Conservation (phyloP, 805 yeast genomes). For the Candida taoyuanica region DNA sequence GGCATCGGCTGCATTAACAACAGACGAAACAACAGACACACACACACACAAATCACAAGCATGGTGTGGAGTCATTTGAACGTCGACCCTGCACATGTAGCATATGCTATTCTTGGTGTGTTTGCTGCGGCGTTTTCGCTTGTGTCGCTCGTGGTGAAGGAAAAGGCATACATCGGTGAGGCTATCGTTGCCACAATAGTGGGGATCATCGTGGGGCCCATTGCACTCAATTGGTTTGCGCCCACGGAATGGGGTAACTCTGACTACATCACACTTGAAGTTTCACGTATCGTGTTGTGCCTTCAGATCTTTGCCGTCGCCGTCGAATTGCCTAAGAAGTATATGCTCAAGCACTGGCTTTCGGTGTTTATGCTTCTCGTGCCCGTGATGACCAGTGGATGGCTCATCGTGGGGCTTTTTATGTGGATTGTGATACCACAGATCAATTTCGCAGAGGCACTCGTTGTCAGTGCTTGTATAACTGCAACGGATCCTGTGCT, state of each 20-base stretch:
- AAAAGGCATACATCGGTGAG: conserved; percentile 81
- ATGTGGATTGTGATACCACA: conserved; percentile 75
- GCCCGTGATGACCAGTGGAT: conserved; percentile 88
- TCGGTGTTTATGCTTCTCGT: conserved; percentile 70
- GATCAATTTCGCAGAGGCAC: conserved; percentile 63
- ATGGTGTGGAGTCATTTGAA: conserved; percentile 17
- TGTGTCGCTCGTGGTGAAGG: conserved; percentile 77
- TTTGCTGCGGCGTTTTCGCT: conserved; percentile 78
- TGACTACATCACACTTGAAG: conserved; percentile 76
- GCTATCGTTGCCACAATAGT: conserved; percentile 84
- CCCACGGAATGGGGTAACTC: conserved; percentile 85
- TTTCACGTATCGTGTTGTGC: conserved; percentile 76
- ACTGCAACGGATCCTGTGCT: conserved; percentile 95
- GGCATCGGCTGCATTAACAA: background rate
- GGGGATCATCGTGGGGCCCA: conserved; percentile 85
- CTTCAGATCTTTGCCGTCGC: conserved; percentile 93
- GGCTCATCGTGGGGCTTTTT: conserved; percentile 78
- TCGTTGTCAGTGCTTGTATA: conserved; percentile 78
- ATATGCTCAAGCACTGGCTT: conserved; percentile 79
- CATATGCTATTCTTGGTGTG: conserved; percentile 83
- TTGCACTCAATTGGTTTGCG: conserved; percentile 75
- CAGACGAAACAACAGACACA: background rate
- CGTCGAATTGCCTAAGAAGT: conserved; percentile 86
- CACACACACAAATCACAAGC: background rate
- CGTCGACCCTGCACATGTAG: conserved; percentile 55